These are phyloP conservation scores for Jacaranda mimosifolia DNA, from an alignment of 257 asterid genomes.

Conservation along the genomic window DNA sequence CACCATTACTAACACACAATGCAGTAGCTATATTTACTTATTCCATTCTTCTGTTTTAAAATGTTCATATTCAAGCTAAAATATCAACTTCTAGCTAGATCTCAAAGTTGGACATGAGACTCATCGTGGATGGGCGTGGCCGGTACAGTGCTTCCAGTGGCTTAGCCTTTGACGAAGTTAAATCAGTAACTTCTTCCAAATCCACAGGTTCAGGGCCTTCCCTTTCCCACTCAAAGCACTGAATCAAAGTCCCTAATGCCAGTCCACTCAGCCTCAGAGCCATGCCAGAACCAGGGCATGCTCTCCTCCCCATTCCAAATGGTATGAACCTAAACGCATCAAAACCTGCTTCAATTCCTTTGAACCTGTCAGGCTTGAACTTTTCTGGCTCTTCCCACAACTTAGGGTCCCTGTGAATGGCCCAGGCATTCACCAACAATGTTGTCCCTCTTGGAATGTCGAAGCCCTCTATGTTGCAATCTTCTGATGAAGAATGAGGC, in stretches of 20 bases:
- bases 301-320: slow-evolving; percentile 50
- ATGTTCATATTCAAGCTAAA: background rate
- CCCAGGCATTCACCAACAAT: slow-evolving; percentile 39
- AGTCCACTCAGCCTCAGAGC: slow-evolving; percentile 41
- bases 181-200: slow-evolving; percentile 33
- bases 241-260: slow-evolving; percentile 43
- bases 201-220: slow-evolving; percentile 26
- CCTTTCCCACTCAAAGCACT: slow-evolving; percentile 51
- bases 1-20: background rate
- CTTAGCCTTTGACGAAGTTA: slow-evolving; percentile 33
- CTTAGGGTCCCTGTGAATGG: slow-evolving; percentile 37
- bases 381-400: slow-evolving; percentile 36
- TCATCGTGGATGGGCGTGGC: slow-evolving; percentile 27
- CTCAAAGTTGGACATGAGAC: slow-evolving; percentile 21
- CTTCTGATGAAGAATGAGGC: slow-evolving; percentile 38
- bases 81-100: background rate
- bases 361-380: slow-evolving; percentile 40
- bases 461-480: slow-evolving; percentile 35
- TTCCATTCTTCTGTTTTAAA: background rate
- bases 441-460: slow-evolving; percentile 36
- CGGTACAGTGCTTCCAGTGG: slow-evolving; percentile 41
- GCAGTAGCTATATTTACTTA: background rate
- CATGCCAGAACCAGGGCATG: slow-evolving; percentile 44
- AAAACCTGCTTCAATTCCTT: slow-evolving; percentile 3
- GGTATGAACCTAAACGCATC: slow-evolving; percentile 29